These are phyloP conservation scores for Daldinia decipiens DNA, from an alignment of 495 filamentous ascomycete species.

Conservation along the genomic window DNA sequence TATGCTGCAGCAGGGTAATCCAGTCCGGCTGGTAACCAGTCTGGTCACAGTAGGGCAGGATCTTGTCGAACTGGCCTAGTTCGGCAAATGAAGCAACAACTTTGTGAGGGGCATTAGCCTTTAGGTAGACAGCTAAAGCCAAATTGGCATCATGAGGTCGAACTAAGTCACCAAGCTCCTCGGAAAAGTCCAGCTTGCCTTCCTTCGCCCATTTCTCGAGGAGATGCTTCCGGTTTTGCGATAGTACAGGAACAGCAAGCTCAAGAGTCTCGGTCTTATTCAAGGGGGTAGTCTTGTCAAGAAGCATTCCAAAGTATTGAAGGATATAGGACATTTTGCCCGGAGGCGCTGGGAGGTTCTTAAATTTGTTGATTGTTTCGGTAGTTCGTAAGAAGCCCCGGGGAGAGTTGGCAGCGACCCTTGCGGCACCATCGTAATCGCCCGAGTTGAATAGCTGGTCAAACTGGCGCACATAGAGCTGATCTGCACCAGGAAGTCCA, in stretches of 20 bases:
- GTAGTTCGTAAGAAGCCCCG: conserved; percentile 93
- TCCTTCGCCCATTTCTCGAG: conserved; percentile 98
- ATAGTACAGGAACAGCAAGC: conserved; percentile 88
- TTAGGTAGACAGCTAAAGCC: conserved; percentile 85
- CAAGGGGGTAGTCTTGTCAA: conserved; percentile 87
- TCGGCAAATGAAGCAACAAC: conserved; percentile 94
- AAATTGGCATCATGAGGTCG: conserved; percentile 87
- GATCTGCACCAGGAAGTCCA: conserved; percentile 92
- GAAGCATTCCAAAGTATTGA: conserved; percentile 96
- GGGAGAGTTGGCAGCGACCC: conserved; percentile 95
- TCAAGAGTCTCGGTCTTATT: conserved; percentile 95
- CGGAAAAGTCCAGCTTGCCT: conserved; percentile 93
- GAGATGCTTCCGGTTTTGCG: conserved; percentile 92
- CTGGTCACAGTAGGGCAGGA: conserved; percentile 86
- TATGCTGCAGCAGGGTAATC: conserved; percentile 87
- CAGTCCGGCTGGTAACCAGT: conserved; percentile 91
- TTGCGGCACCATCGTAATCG: conserved; percentile 88
- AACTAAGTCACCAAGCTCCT: conserved; percentile 94
- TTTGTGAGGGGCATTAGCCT: conserved; percentile 88
- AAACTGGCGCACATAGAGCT: conserved; percentile 92
- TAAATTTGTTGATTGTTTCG: conserved; percentile 94
- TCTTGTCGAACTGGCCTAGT: conserved; percentile 95
- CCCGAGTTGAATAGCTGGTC: conserved; percentile 80
- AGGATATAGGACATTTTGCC: conserved; percentile 91
- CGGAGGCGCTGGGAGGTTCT: conserved; percentile 77